Percentiles rank a stretch among this genome's conserved stretches.
These are phyloP conservation scores for Punica granatum DNA, from an alignment of 345 rosid species.

Conservation along the genomic window DNA sequence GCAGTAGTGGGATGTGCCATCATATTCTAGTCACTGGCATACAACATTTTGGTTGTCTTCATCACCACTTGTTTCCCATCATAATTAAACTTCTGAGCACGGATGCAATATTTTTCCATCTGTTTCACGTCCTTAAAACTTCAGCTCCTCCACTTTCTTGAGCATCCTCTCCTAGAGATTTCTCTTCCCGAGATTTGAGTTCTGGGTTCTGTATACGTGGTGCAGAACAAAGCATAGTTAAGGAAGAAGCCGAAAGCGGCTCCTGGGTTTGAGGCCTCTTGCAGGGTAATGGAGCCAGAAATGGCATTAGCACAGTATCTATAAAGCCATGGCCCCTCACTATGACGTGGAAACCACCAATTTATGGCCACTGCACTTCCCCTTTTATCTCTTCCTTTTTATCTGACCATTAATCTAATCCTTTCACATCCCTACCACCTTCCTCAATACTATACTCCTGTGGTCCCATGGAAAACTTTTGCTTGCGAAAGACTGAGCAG, in stretches of 20 bases:
- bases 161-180: not conserved
- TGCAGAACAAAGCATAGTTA: not conserved
- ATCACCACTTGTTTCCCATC: not conserved
- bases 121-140: not conserved
- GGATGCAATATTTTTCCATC: not conserved
- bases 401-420: not conserved
- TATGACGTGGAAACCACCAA: constrained; percentile 57
- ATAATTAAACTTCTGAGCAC: not conserved
- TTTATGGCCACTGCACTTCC: constrained; percentile 48
- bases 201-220: not conserved
- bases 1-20: not conserved
- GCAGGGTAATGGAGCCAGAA: not conserved
- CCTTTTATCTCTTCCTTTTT: constrained; percentile 1
- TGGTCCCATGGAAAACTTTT: not conserved
- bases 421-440: not conserved
- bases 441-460: not conserved
- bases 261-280: constrained; percentile 15
- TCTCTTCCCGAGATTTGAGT: not conserved
- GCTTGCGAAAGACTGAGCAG: constrained; percentile 2
- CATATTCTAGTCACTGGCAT: not conserved
- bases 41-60: not conserved
- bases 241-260: not conserved
- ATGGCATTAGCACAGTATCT: constrained; percentile 1
- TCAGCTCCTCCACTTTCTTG: not conserved
- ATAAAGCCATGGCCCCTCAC: constrained; percentile 8